Percentiles rank a stretch among this genome's conserved stretches.
phyloP scores from a whole-genome alignment of 495 filamentous ascomycete genomes.

The Aspergillus saccharolyticus region DNA sequence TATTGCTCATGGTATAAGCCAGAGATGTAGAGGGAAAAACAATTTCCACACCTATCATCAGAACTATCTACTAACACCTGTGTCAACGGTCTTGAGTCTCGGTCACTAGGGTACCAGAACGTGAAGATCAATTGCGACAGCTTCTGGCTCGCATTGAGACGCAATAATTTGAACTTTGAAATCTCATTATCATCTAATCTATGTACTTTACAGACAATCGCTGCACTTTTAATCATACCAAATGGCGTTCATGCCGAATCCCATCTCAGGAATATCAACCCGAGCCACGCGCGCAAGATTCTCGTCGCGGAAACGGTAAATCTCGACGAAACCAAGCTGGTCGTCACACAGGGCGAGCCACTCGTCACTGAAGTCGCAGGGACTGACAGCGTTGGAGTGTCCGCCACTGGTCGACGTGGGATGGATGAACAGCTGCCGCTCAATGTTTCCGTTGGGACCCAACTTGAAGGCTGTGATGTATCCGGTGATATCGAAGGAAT shows the following conservation, averaged over 20 bases:
- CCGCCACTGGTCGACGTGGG: constrained; percentile 81
- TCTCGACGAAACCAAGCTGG: constrained; percentile 78
- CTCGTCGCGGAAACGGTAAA: constrained; percentile 78
- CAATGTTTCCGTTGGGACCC: constrained; percentile 62
- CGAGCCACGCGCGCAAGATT: constrained; percentile 69
- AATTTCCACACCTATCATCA: not conserved
- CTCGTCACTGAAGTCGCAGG: constrained; percentile 76
- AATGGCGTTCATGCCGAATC: constrained; percentile 86
- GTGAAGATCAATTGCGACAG: not conserved
- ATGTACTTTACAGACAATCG: not conserved
- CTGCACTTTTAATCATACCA: constrained; percentile 2
- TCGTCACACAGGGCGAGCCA: constrained; percentile 83
- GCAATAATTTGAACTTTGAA: not conserved
- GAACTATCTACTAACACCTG: too few species aligned
- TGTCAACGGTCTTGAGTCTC: too few species aligned
- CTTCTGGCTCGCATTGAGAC: not conserved
- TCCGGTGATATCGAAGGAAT: constrained; percentile 67
- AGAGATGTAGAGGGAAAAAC: not conserved
- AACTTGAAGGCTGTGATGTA: constrained; percentile 76
- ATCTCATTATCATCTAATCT: not conserved
- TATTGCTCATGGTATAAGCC: not conserved
- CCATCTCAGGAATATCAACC: constrained; percentile 69
- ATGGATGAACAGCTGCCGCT: constrained; percentile 70
- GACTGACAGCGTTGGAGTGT: constrained; percentile 77
- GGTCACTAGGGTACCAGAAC: too few species aligned